Percentiles rank a stretch among this genome's conserved stretches.
Evolutionary conservation across 2,329 filamentous ascomycete species (phyloP).

Genomic region (Emmonsiellopsis sp.): DNA sequence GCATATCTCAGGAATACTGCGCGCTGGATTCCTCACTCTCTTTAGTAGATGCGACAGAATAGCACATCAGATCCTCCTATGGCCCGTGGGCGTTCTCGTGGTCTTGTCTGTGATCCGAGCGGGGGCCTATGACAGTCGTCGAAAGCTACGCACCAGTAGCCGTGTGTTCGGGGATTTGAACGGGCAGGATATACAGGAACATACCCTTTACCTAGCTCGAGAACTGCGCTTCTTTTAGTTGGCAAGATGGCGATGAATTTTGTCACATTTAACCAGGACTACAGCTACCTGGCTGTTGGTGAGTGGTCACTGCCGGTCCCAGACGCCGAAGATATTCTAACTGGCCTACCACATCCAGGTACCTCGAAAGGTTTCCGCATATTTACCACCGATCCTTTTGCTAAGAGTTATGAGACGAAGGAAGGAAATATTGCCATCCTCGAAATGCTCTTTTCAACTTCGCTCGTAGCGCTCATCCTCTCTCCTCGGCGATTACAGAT

Average conservation of each 20-base stretch:
- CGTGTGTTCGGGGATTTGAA: background rate
- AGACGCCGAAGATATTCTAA: background rate
- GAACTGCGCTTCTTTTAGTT: background rate
- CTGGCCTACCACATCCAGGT: slow-evolving; percentile 44
- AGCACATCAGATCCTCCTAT: background rate
- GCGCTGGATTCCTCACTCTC: background rate
- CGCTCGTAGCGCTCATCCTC: slow-evolving; percentile 83
- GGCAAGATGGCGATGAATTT: slow-evolving; percentile 77
- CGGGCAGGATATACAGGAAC: background rate
- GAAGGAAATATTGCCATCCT: slow-evolving; percentile 93
- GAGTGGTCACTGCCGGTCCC: slow-evolving; percentile 27
- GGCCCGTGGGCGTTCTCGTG: background rate
- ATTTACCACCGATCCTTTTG: slow-evolving; percentile 93
- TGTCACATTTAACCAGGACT: slow-evolving; percentile 98
- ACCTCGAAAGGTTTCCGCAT: slow-evolving; percentile 92
- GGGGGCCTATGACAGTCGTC: background rate
- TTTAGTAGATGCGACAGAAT: background rate
- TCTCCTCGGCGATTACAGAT: slow-evolving; percentile 90
- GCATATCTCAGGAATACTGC: background rate
- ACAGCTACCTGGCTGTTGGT: slow-evolving; percentile 94
- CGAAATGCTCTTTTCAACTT: slow-evolving; percentile 98
- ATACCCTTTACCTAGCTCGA: background rate
- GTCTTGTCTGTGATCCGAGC: background rate
- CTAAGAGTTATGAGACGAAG: slow-evolving; percentile 87
- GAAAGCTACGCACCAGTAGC: background rate